phyloP scores from a whole-genome alignment of 805 yeast genomes.

The Kuraishia molischiana region DNA sequence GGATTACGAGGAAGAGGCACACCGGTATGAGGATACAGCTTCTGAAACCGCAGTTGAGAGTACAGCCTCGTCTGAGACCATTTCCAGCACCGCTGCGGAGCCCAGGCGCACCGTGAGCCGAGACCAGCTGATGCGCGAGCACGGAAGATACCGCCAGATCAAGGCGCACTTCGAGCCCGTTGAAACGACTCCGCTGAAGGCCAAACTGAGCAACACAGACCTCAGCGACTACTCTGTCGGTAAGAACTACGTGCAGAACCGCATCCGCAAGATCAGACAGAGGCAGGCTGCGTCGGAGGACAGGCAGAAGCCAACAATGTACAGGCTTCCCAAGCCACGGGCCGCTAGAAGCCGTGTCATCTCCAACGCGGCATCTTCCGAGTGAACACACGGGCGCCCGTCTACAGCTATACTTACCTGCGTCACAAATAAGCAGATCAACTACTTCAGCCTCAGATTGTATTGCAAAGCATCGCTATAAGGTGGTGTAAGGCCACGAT shows the following conservation, averaged over 20 bases:
- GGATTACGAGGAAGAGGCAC: no score
- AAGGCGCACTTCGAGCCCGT: neutral
- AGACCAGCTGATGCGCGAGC: neutral
- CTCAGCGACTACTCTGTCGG: neutral
- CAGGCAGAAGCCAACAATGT: neutral
- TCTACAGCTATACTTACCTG: no score
- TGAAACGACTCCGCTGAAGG: neutral
- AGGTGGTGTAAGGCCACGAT: slow-evolving; percentile 24
- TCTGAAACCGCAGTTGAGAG: no score
- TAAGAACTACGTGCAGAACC: neutral
- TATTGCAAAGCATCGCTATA: slow-evolving; percentile 15
- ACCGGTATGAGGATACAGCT: no score
- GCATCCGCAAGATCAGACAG: neutral
- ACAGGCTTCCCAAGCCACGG: neutral
- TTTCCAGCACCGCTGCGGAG: neutral
- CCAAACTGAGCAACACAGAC: neutral
- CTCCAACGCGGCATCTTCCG: neutral
- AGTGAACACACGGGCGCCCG: no score
- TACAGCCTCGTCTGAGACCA: no score
- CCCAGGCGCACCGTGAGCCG: neutral
- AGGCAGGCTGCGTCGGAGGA: neutral
- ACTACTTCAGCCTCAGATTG: slow-evolving; percentile 22
- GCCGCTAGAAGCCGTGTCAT: neutral
- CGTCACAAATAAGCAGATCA: no score
- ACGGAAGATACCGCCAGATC: neutral